Conservation (phyloP, 2,329 filamentous ascomycete species). For the Fusarium temperatum region DNA sequence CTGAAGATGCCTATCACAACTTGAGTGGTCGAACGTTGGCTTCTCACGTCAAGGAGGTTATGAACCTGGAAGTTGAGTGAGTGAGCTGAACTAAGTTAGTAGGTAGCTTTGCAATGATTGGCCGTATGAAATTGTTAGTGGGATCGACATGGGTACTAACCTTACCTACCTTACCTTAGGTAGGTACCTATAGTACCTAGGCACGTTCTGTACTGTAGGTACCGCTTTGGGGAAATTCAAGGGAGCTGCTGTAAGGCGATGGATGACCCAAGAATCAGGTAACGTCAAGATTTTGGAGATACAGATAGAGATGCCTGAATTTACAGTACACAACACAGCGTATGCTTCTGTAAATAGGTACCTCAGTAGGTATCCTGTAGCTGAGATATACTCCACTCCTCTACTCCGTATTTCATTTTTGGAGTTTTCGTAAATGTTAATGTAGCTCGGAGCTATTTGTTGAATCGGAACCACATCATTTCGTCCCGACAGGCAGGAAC, state of each 20-base stretch:
- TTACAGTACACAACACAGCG: neutral
- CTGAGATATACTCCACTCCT: too few relatives aligned
- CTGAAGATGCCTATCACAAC: conserved; percentile 13
- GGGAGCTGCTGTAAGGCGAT: neutral
- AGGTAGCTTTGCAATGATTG: conserved; percentile 16
- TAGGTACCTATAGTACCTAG: too few relatives aligned
- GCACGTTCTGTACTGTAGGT: neutral
- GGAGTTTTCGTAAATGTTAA: neutral
- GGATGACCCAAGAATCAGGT: neutral
- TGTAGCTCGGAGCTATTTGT: neutral
- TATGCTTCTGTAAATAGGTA: neutral
- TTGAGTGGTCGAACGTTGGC: conserved; percentile 4
- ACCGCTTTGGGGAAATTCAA: conserved; percentile 9
- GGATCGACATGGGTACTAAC: conserved; percentile 5
- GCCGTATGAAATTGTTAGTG: conserved; percentile 27
- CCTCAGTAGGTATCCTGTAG: neutral
- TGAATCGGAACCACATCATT: neutral
- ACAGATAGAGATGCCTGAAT: neutral
- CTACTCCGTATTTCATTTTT: neutral
- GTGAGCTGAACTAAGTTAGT: conserved; percentile 1
- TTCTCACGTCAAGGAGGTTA: conserved; percentile 14
- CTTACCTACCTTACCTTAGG: neutral
- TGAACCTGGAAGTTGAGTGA: neutral
- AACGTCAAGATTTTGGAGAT: neutral
- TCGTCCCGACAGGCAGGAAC: conserved; percentile 5